Evolutionary conservation across 441 rosid species (phyloP).

Genomic region (Populus tomentosa): DNA sequence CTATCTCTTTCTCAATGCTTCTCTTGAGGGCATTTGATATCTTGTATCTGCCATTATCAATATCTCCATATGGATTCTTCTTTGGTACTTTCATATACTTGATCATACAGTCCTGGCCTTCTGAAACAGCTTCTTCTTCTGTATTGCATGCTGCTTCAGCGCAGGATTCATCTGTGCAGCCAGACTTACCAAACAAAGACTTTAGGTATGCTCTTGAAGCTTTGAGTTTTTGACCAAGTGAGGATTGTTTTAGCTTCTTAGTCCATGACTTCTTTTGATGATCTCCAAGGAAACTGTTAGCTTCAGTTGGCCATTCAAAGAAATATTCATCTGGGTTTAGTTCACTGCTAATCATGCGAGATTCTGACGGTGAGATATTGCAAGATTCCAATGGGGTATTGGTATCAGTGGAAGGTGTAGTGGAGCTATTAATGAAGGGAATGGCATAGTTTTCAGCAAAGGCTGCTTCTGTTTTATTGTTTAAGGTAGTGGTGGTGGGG

Average conservation of each 20-base stretch:
- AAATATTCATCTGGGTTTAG: slow-evolving; percentile 48
- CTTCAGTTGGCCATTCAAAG: slow-evolving; percentile 59
- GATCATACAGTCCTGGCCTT: slow-evolving; percentile 18
- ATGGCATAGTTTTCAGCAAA: slow-evolving; percentile 20
- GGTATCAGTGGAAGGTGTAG: slow-evolving; percentile 25
- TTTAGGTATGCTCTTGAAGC: slow-evolving; percentile 62
- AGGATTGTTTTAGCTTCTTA: slow-evolving; percentile 54
- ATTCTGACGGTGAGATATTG: slow-evolving; percentile 45
- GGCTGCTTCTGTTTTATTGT: slow-evolving; percentile 8
- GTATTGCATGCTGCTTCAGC: slow-evolving; percentile 32
- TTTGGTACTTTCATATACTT: slow-evolving; percentile 29
- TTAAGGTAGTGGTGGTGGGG: slow-evolving; percentile 20
- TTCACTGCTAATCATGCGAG: slow-evolving; percentile 56
- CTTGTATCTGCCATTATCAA: slow-evolving; percentile 20
- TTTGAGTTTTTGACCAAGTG: slow-evolving; percentile 56
- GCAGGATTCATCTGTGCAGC: slow-evolving; percentile 45
- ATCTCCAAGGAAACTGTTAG: slow-evolving; percentile 31
- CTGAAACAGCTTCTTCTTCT: slow-evolving; percentile 15
- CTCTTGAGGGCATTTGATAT: slow-evolving; percentile 22
- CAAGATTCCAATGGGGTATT: slow-evolving; percentile 31
- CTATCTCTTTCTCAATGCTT: slow-evolving; percentile 32
- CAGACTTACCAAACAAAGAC: slow-evolving; percentile 58
- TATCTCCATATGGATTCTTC: slow-evolving; percentile 33
- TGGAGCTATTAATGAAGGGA: slow-evolving; percentile 18
- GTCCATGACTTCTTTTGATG: slow-evolving; percentile 44